Evolutionary conservation across 2,329 filamentous ascomycete species (phyloP).

Genomic region (Fusarium buxicola): DNA sequence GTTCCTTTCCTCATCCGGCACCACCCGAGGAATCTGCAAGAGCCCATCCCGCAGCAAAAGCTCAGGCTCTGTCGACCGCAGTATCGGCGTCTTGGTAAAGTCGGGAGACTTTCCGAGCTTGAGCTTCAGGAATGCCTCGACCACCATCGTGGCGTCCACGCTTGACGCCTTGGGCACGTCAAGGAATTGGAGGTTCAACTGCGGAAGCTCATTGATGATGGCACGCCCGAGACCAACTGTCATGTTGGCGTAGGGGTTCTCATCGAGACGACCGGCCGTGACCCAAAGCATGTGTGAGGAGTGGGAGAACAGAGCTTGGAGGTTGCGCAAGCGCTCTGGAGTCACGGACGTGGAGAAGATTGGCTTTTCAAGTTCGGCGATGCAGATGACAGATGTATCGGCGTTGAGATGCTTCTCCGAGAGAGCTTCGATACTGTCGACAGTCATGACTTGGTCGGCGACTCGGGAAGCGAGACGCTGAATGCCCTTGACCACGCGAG

Average conservation of each 20-base stretch:
- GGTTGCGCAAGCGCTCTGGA: not conserved
- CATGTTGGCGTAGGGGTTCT: constrained; percentile 3
- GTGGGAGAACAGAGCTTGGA: not conserved
- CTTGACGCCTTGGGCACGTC: not conserved
- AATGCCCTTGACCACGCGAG: not conserved
- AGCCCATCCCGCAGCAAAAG: not conserved
- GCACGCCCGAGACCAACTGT: not conserved
- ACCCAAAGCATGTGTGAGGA: not conserved
- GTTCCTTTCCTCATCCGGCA: not conserved
- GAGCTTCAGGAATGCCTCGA: constrained; percentile 6
- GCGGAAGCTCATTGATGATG: not conserved
- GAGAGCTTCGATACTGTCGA: not conserved
- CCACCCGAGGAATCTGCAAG: not conserved
- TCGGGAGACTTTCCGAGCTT: not conserved
- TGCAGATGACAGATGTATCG: constrained; percentile 5
- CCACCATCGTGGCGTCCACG: not conserved
- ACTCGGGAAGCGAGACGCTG: not conserved
- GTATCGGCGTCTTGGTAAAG: not conserved
- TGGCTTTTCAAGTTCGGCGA: not conserved
- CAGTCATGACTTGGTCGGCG: not conserved
- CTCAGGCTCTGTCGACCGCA: constrained; percentile 5
- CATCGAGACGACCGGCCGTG: not conserved
- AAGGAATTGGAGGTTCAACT: constrained; percentile 4
- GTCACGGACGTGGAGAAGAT: not conserved
- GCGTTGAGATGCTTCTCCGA: not conserved